These are phyloP conservation scores for Neurospora intermedia DNA, from an alignment of 495 filamentous ascomycete genomes.

Conservation along the genomic window DNA sequence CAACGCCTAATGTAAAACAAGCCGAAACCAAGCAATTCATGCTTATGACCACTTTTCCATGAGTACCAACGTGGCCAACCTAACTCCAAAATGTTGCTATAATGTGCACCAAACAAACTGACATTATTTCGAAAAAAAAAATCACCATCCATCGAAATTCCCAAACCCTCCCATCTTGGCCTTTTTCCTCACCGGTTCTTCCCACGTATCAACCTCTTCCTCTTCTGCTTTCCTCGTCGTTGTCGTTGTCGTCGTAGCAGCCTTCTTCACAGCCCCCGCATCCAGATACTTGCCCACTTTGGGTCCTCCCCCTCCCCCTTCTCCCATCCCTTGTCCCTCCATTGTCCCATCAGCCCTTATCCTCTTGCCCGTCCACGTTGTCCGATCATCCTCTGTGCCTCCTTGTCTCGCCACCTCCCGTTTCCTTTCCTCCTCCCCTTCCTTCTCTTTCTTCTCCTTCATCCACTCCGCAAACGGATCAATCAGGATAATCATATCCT, in stretches of 20 bases:
- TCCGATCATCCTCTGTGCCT: constrained; percentile 66
- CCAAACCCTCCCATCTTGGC: constrained; percentile 77
- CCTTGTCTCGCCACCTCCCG: constrained; percentile 39
- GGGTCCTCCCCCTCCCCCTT: constrained; percentile 7
- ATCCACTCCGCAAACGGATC: constrained; percentile 93
- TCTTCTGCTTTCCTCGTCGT: constrained; percentile 10
- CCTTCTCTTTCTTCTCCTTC: constrained; percentile 47
- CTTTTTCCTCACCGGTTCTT: constrained; percentile 73
- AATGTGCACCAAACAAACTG: no score
- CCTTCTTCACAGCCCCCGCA: constrained; percentile 29
- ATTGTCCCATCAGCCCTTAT: constrained; percentile 50
- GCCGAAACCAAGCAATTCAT: neutral
- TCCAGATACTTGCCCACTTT: constrained; percentile 78
- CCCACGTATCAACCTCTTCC: constrained; percentile 41
- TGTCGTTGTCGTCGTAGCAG: neutral
- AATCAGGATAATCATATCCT: constrained; percentile 76
- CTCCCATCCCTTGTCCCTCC: constrained; percentile 26
- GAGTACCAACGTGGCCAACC: neutral
- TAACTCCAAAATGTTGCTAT: neutral
- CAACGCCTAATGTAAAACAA: neutral
- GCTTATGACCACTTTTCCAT: neutral
- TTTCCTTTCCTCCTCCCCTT: constrained; percentile 39
- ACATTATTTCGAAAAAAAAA: neutral
- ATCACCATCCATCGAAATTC: constrained; percentile 77
- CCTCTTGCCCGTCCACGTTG: constrained; percentile 88